These are phyloP conservation scores for Leishmania lainsoni DNA, from an alignment of 208 protist species.

Conservation along the genomic window DNA sequence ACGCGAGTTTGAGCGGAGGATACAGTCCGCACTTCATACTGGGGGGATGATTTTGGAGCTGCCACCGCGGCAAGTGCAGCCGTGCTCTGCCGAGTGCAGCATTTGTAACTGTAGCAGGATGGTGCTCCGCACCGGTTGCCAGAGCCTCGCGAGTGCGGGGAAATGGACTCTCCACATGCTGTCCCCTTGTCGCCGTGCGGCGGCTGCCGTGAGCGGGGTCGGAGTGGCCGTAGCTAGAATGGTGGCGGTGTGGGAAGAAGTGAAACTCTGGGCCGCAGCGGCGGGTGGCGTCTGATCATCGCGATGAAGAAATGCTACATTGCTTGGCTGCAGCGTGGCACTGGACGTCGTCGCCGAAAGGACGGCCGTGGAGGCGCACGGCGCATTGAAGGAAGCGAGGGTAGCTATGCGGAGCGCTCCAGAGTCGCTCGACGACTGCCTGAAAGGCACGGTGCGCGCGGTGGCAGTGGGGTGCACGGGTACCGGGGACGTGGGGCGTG, in stretches of 20 bases:
- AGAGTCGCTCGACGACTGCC: background rate
- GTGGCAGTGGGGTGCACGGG: background rate
- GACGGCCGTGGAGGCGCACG: background rate
- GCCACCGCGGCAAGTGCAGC: background rate
- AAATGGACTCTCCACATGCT: slow-evolving; percentile 4
- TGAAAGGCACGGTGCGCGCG: slow-evolving; percentile 1
- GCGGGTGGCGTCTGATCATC: slow-evolving; percentile 4
- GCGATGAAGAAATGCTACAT: background rate
- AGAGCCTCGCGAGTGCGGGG: slow-evolving; percentile 16
- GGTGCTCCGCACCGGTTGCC: background rate
- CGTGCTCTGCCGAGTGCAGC: background rate
- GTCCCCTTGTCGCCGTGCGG: slow-evolving; percentile 7
- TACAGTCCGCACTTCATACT: slow-evolving; percentile 18
- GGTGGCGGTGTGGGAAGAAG: background rate
- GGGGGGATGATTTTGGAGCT: background rate
- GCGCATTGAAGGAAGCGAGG: background rate
- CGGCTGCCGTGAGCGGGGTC: background rate
- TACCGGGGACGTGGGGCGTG: background rate
- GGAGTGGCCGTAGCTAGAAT: background rate
- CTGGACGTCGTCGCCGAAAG: background rate
- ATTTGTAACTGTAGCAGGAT: background rate
- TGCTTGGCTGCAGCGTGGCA: background rate
- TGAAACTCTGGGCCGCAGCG: background rate
- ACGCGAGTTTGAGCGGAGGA: slow-evolving; percentile 15
- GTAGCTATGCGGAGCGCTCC: background rate